Percentiles rank a stretch among this genome's conserved stretches.
Evolutionary conservation across 2,329 filamentous ascomycete species (phyloP).

Genomic region (Didymella segeticola): DNA sequence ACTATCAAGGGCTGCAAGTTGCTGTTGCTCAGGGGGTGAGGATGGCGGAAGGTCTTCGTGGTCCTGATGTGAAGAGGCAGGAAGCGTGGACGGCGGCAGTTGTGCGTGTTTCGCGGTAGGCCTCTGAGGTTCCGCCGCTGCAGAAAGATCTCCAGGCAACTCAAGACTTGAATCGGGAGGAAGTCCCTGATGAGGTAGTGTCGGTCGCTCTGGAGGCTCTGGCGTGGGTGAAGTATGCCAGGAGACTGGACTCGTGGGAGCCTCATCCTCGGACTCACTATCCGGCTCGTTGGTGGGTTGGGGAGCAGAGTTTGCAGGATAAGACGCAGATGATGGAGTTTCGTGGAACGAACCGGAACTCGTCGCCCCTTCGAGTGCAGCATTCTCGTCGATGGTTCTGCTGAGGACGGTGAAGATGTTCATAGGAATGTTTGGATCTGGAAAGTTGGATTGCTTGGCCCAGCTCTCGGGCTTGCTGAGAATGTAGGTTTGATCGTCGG

Average conservation of each 20-base stretch:
- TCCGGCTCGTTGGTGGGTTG: constrained; percentile 5
- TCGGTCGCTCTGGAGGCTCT: constrained; percentile 24
- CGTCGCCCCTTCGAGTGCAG: constrained; percentile 14
- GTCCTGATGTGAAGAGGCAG: constrained; percentile 22
- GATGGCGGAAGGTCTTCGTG: constrained; percentile 19
- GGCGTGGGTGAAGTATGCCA: constrained; percentile 30
- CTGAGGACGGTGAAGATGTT: constrained; percentile 34
- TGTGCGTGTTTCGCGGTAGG: not conserved
- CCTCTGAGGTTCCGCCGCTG: not conserved
- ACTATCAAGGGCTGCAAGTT: constrained; percentile 11
- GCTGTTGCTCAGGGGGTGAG: constrained; percentile 22
- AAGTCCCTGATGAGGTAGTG: constrained; percentile 16
- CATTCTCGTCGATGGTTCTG: constrained; percentile 27
- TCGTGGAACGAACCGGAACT: constrained; percentile 20
- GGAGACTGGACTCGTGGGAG: constrained; percentile 20
- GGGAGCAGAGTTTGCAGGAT: constrained; percentile 5
- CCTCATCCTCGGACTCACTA: constrained; percentile 11
- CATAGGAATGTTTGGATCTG: constrained; percentile 50
- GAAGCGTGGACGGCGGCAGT: not conserved
- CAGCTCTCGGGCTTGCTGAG: constrained; percentile 54
- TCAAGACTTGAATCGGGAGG: constrained; percentile 43
- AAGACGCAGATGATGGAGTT: constrained; percentile 23
- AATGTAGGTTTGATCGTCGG: constrained; percentile 58
- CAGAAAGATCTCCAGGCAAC: not conserved
- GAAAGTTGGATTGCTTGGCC: constrained; percentile 43